phyloP scores from a whole-genome alignment of 78 protist species.

The Mantamonas sphyraenae region DNA sequence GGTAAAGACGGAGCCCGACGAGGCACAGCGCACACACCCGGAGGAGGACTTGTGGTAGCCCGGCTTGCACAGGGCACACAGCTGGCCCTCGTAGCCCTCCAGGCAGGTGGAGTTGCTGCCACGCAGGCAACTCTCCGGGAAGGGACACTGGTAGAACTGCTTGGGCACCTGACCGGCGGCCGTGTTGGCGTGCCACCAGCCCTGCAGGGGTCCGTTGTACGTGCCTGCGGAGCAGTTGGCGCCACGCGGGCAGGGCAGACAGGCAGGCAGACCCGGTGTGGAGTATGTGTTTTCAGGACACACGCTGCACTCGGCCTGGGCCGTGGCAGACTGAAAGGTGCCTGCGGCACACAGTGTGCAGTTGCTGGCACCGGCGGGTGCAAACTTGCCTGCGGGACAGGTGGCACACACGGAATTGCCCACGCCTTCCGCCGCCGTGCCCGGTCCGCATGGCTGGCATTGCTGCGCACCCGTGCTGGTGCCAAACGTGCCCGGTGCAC shows the following conservation, averaged over 20 bases:
- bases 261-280: not conserved
- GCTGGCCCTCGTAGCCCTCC: not conserved
- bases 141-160: not conserved
- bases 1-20: no score
- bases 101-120: not conserved
- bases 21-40: no score
- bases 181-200: not conserved
- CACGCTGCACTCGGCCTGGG: not conserved
- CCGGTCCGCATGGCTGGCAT: not conserved
- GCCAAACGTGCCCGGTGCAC: no score
- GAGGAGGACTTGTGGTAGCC: no score
- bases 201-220: not conserved
- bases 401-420: not conserved
- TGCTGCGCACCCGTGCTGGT: not conserved
- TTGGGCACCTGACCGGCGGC: not conserved
- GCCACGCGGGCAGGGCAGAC: not conserved
- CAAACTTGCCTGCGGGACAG: not conserved
- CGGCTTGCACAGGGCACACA: not conserved
- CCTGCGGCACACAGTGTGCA: not conserved
- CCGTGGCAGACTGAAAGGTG: not conserved
- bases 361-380: not conserved
- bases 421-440: not conserved
- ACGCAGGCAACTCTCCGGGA: not conserved
- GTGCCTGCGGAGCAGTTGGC: not conserved
- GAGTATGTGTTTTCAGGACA: not conserved